Evolutionary conservation across 352 stramenopile species (phyloP).

Genomic region (Peronospora tabacina): DNA sequence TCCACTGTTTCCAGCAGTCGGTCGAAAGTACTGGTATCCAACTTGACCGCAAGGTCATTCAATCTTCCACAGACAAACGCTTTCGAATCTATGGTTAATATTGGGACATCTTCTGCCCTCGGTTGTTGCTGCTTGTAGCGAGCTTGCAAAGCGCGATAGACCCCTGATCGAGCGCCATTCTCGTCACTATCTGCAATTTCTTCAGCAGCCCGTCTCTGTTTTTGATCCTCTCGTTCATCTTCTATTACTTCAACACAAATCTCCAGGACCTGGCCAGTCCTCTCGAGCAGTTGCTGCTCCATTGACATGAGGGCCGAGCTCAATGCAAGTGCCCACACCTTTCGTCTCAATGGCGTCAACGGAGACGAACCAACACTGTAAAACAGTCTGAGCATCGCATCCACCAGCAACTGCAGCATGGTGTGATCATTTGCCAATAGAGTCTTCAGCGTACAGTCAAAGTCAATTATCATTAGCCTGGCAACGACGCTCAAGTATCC

Average conservation of each 20-base stretch:
- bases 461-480: constrained; percentile 40
- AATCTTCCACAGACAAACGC: constrained; percentile 33
- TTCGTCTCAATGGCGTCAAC: constrained; percentile 46
- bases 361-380: constrained; percentile 59
- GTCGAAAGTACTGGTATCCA: constrained; percentile 38
- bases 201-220: constrained; percentile 12
- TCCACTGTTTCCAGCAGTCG: constrained; percentile 55
- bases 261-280: constrained; percentile 60
- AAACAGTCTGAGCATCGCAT: constrained; percentile 64
- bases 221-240: constrained; percentile 40
- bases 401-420: constrained; percentile 36
- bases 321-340: constrained; percentile 61
- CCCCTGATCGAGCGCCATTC: constrained; percentile 18
- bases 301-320: constrained; percentile 36
- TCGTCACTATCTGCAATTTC: constrained; percentile 10
- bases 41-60: constrained; percentile 31
- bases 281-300: constrained; percentile 40
- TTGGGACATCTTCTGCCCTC: constrained; percentile 29
- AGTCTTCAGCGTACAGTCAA: constrained; percentile 38
- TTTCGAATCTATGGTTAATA: constrained; percentile 42
- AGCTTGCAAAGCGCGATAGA: constrained; percentile 47
- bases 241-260: constrained; percentile 60
- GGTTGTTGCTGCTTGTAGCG: constrained; percentile 26
- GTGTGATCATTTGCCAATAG: constrained; percentile 35
- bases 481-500: constrained; percentile 56